Evolutionary conservation across 2,329 filamentous ascomycete genomes (phyloP).

Genomic region (Verticillium nonalfalfae): DNA sequence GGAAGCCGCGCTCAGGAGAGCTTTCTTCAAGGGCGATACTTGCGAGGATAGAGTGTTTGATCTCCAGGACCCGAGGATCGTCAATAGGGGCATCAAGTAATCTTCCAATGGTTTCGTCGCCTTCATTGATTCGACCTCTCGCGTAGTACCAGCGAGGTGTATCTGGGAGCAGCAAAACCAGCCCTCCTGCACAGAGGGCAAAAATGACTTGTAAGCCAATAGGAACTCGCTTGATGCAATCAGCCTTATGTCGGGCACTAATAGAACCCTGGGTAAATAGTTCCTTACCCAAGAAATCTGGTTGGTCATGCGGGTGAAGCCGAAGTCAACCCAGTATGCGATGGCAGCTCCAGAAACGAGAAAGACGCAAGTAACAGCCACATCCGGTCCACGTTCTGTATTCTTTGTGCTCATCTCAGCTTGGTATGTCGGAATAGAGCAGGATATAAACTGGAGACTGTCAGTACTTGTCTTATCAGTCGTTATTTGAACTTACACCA

Average conservation of each 20-base stretch:
- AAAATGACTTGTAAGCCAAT: conserved; percentile 6
- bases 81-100: conserved; percentile 1
- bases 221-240: not conserved
- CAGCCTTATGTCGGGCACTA: no score
- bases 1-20: conserved; percentile 4
- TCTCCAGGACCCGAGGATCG: conserved; percentile 2
- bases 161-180: conserved; percentile 6
- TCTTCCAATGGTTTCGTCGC: conserved; percentile 4
- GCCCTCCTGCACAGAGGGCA: conserved; percentile 4
- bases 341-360: conserved; percentile 8
- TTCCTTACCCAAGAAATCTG: conserved; percentile 7
- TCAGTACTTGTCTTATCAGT: not conserved
- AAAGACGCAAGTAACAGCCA: conserved; percentile 7
- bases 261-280: not conserved
- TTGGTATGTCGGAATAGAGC: conserved; percentile 9
- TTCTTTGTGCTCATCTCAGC: conserved; percentile 5
- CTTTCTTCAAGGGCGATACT: conserved; percentile 6
- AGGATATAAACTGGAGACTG: conserved; percentile 7
- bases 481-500: not conserved
- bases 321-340: conserved; percentile 10
- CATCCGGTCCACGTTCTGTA: conserved; percentile 5
- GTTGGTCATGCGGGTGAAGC: conserved; percentile 7
- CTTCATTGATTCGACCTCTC: conserved; percentile 2
- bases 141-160: conserved; percentile 10
- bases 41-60: conserved; percentile 4